Evolutionary conservation across 1,284 basidiomycete species (phyloP), one percentile per base, ranked within the genome.

Genomic region (Marasmius sp.): DNA sequence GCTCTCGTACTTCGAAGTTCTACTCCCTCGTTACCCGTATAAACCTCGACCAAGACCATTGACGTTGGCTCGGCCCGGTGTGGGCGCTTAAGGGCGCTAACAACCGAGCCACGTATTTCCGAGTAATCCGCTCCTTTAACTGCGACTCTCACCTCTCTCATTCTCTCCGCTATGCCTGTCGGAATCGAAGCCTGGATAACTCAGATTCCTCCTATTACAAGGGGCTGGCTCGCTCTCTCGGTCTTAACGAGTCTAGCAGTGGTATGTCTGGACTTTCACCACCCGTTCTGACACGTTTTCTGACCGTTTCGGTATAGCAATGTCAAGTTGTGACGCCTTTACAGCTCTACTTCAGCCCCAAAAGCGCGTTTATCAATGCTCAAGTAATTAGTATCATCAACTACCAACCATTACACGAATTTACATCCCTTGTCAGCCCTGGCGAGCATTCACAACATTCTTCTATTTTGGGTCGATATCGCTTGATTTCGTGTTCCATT

Each of bases 391-490:
- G 18, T 8, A 7, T 6, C 33, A 33, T 43, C 45, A 38, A 8
- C 59, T 6, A 14, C 4, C 8, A 48, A 36, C 39, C 49, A 57
- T 18, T 37, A 45, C 38, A 39, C 9, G 54, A 52, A 33, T 22
- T 20, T 9, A 14, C 38, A 54, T 39, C 5, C 43, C 11, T 57
- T 57, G 51, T 39, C 68, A 98, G 92, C 81, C 89, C 65, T 98
- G 95, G 95, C 85, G 97, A 36, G 83, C 89, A 49, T 75, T 92
- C 58, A 97, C 95, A 33, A 95, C 92, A 8, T 98, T 98, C 81
- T 89, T 97, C 70, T 99, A 97, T 78, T 99, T 98, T 76, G 97
- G 97, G 10, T 85, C 90, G 0, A 85, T 98, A 67, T 93, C 91
- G 1, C 78, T 98, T n/a, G 96, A 98, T 73, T 94, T 98, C 66